Evolutionary conservation across 2,329 filamentous ascomycete species (phyloP).

Genomic region (Clarireedia sp.): DNA sequence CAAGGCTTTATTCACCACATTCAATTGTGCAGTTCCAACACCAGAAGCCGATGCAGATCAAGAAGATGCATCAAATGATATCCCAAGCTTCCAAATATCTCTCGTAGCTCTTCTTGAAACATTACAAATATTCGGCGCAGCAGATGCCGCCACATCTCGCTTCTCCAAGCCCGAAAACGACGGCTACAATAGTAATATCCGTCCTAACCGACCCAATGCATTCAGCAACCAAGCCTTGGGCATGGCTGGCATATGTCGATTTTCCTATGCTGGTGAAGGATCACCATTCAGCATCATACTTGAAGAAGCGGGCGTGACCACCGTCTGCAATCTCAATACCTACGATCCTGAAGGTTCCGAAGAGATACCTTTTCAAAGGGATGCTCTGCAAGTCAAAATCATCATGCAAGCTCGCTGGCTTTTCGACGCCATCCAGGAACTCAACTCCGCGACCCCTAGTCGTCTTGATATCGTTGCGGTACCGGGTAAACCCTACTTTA

Average conservation of each 20-base stretch:
- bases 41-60: slow-evolving; percentile 32
- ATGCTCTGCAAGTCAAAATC: slow-evolving; percentile 78
- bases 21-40: slow-evolving; percentile 53
- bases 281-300: slow-evolving; percentile 77
- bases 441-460: slow-evolving; percentile 54
- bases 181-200: slow-evolving; percentile 52
- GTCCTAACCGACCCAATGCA: slow-evolving; percentile 59
- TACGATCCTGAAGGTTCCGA: slow-evolving; percentile 70
- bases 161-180: slow-evolving; percentile 52
- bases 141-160: slow-evolving; percentile 52
- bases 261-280: slow-evolving; percentile 69
- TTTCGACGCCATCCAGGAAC: slow-evolving; percentile 63
- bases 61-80: slow-evolving; percentile 34
- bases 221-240: slow-evolving; percentile 79
- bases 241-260: slow-evolving; percentile 76
- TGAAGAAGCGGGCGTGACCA: slow-evolving; percentile 78
- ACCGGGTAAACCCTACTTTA: slow-evolving; percentile 56
- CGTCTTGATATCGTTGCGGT: slow-evolving; percentile 62
- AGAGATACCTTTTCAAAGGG: slow-evolving; percentile 81
- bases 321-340: slow-evolving; percentile 82
- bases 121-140: slow-evolving; percentile 88
- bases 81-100: slow-evolving; percentile 77
- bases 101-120: slow-evolving; percentile 84
- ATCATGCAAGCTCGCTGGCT: slow-evolving; percentile 80
- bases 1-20: slow-evolving; percentile 81